These are phyloP conservation scores for Trypanosoma cruzi DNA, from an alignment of 208 protist species.

Conservation along the genomic window DNA sequence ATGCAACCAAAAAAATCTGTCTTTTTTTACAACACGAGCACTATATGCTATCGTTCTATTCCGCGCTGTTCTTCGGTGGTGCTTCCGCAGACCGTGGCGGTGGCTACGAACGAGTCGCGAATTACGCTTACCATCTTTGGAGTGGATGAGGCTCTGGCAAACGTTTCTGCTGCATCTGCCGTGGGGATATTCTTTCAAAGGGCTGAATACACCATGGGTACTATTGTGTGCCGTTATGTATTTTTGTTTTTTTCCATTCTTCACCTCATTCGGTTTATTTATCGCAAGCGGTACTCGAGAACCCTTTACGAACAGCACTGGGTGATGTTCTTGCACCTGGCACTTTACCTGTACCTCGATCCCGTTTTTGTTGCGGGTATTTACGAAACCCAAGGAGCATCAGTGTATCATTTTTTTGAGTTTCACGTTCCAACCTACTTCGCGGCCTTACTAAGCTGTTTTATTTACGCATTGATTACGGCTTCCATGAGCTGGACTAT, in stretches of 20 bases:
- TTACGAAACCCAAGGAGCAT: constrained; percentile 22
- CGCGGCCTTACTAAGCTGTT: constrained; percentile 55
- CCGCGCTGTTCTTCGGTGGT: constrained; percentile 63
- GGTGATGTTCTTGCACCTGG: constrained; percentile 48
- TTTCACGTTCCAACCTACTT: constrained; percentile 81
- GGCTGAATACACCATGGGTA: constrained; percentile 56
- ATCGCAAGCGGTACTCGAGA: constrained; percentile 31
- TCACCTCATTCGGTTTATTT: constrained; percentile 54
- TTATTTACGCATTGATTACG: constrained; percentile 61
- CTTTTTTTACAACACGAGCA: constrained; percentile 49
- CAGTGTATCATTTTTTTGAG: constrained; percentile 52
- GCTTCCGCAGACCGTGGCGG: constrained; percentile 52
- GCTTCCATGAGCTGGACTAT: constrained; percentile 40
- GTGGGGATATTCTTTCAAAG: constrained; percentile 76
- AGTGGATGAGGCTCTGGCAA: constrained; percentile 53
- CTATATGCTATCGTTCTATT: constrained; percentile 42
- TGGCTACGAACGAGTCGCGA: constrained; percentile 37
- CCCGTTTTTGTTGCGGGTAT: constrained; percentile 61
- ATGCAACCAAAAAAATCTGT: neutral
- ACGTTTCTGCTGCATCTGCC: constrained; percentile 37
- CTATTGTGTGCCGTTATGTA: constrained; percentile 65
- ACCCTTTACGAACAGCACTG: constrained; percentile 66
- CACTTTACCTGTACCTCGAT: constrained; percentile 65
- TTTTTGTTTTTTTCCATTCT: constrained; percentile 51
- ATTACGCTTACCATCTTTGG: constrained; percentile 64